These are phyloP conservation scores for Quercus gilva DNA, from an alignment of 306 rosid genomes.

Conservation along the genomic window DNA sequence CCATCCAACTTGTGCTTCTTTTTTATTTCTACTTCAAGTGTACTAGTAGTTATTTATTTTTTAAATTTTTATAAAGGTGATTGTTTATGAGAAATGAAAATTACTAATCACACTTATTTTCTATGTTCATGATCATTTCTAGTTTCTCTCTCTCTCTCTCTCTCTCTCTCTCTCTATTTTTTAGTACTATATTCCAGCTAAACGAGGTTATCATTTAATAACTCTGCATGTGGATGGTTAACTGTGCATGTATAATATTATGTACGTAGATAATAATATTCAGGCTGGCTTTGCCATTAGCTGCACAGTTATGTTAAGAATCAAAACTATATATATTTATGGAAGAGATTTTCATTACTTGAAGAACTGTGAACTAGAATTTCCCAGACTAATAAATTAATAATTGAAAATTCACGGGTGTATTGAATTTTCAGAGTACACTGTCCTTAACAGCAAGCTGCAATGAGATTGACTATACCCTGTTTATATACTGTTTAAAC, in stretches of 20 bases:
- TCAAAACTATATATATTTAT: neutral
- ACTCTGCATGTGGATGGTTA: conserved; percentile 47
- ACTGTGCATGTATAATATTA: conserved; percentile 29
- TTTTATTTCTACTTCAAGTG: conserved; percentile 24
- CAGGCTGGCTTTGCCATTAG: neutral
- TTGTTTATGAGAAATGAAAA: conserved; percentile 15
- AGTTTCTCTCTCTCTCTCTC: neutral
- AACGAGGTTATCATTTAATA: conserved; percentile 55
- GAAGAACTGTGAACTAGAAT: neutral
- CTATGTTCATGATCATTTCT: neutral
- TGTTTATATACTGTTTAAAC: neutral
- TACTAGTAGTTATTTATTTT: neutral
- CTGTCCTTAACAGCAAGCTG: neutral
- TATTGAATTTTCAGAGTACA: neutral
- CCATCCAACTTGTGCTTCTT: conserved; percentile 46
- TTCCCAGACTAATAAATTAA: neutral
- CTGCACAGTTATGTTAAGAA: neutral
- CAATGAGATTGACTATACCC: neutral
- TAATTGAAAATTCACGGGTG: neutral
- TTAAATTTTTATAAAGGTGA: conserved; percentile 10
- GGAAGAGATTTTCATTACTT: neutral
- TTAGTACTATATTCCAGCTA: conserved; percentile 39
- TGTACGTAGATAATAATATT: neutral
- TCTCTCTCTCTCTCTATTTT: neutral
- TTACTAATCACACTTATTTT: conserved; percentile 19